Conservation (phyloP, 164 flowering plant species). For the Magnolia officinalis region DNA sequence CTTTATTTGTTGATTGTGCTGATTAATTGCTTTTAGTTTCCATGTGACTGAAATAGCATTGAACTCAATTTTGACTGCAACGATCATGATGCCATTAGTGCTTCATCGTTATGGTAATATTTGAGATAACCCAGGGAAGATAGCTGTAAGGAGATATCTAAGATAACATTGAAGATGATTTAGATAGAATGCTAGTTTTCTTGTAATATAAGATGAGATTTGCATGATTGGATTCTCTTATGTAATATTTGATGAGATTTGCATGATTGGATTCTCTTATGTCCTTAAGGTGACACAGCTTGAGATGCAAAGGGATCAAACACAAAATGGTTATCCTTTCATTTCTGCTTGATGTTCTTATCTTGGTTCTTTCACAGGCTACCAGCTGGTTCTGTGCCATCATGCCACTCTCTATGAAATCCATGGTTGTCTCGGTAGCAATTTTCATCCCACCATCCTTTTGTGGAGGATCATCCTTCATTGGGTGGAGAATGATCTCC, state of each 20-base stretch:
- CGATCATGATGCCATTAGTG: background rate
- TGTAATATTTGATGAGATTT: background rate
- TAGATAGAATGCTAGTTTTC: background rate
- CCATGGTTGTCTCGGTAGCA: too few species aligned
- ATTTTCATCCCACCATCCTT: too few species aligned
- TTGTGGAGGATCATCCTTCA: too few species aligned
- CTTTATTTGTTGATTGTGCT: background rate
- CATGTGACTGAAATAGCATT: background rate
- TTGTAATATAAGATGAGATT: background rate
- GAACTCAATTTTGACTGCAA: background rate
- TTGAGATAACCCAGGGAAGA: background rate
- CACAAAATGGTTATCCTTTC: too few species aligned
- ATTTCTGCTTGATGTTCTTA: too few species aligned
- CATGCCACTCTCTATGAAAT: too few species aligned
- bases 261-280: background rate
- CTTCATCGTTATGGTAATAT: background rate
- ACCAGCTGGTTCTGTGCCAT: too few species aligned
- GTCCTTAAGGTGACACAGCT: background rate
- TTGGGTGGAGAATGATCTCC: too few species aligned
- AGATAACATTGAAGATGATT: background rate
- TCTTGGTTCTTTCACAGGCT: too few species aligned
- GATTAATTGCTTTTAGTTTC: background rate
- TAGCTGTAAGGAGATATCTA: background rate
- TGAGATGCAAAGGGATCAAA: too few species aligned
- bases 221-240: background rate